phyloP scores from a whole-genome alignment of 179 eudicot species.

The Spinacia oleracea region DNA sequence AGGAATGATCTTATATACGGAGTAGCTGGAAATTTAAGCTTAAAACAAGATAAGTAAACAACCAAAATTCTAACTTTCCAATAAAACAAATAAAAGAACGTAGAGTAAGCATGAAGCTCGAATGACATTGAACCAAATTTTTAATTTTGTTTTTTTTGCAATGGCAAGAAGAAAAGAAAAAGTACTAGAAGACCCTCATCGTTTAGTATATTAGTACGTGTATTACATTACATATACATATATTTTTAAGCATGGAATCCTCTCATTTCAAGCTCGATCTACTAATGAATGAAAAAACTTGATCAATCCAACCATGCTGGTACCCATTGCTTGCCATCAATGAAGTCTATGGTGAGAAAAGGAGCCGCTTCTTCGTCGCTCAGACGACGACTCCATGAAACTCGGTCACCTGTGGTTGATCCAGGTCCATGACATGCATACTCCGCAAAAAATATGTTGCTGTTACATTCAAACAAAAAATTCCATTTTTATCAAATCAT shows the following conservation, averaged over 20 bases:
- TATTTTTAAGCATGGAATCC: not conserved
- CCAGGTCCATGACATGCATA: constrained; percentile 76
- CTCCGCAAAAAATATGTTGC: constrained; percentile 68
- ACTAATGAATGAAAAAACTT: not conserved
- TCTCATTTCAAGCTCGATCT: not conserved
- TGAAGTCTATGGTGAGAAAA: constrained; percentile 52
- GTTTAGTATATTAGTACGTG: not conserved
- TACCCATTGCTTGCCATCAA: constrained; percentile 74
- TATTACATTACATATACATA: not conserved
- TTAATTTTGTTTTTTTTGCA: too few species aligned
- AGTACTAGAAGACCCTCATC: too few species aligned
- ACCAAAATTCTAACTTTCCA: not conserved
- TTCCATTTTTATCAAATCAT: not conserved
- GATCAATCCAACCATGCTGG: constrained; percentile 33
- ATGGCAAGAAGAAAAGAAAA: too few species aligned
- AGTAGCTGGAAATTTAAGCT: too few species aligned
- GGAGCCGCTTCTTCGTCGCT: constrained; percentile 50
- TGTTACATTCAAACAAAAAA: constrained; percentile 27
- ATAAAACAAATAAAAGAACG: not conserved
- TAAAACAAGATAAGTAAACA: too few species aligned
- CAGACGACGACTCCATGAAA: constrained; percentile 55
- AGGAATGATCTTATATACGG: too few species aligned
- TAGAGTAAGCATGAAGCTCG: not conserved
- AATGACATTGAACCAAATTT: not conserved
- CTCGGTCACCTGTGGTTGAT: constrained; percentile 41